A percentile compares a stretch with the other conserved stretches of the same genome.
Evolutionary conservation across 805 yeast species (phyloP).

Genomic region (Zygotorulaspora sp.): DNA sequence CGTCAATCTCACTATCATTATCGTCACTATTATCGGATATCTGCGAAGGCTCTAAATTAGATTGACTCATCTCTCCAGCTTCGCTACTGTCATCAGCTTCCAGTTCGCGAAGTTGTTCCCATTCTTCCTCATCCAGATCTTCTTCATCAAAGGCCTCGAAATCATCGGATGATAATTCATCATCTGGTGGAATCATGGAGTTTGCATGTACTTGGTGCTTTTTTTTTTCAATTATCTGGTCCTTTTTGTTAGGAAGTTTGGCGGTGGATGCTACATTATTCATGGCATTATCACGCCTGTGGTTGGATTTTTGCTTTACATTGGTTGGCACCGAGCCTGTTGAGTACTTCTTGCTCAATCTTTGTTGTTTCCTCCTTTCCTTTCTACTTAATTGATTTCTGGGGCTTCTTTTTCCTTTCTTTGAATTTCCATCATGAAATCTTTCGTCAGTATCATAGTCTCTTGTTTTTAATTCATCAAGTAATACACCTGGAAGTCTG

Average conservation of each 20-base stretch:
- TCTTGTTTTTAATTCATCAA: slow-evolving; percentile 48
- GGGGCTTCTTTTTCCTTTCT: slow-evolving; percentile 36
- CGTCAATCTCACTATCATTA: slow-evolving; percentile 32
- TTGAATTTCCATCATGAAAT: slow-evolving; percentile 22
- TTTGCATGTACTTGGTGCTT: too few relatives aligned
- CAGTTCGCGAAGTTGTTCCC: slow-evolving; percentile 31
- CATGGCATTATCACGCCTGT: background rate
- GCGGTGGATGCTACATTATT: background rate
- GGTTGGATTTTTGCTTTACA: background rate
- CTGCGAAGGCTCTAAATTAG: slow-evolving; percentile 8
- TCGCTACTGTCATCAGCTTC: slow-evolving; percentile 13
- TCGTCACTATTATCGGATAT: slow-evolving; percentile 3
- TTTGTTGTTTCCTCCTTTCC: slow-evolving; percentile 41
- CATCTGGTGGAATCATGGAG: slow-evolving; percentile 38
- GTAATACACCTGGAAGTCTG: slow-evolving; percentile 49
- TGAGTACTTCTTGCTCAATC: slow-evolving; percentile 32
- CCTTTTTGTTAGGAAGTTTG: slow-evolving; percentile 24
- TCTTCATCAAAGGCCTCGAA: slow-evolving; percentile 42
- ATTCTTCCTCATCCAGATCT: slow-evolving; percentile 32
- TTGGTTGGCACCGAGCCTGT: background rate
- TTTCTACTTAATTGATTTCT: slow-evolving; percentile 36
- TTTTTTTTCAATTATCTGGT: slow-evolving; percentile 14
- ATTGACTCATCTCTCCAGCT: slow-evolving; percentile 13
- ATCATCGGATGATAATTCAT: slow-evolving; percentile 40
- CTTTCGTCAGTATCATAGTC: slow-evolving; percentile 43